These are phyloP conservation scores for Sporothrix brasiliensis DNA, from an alignment of 2,329 filamentous ascomycete genomes.

Conservation along the genomic window DNA sequence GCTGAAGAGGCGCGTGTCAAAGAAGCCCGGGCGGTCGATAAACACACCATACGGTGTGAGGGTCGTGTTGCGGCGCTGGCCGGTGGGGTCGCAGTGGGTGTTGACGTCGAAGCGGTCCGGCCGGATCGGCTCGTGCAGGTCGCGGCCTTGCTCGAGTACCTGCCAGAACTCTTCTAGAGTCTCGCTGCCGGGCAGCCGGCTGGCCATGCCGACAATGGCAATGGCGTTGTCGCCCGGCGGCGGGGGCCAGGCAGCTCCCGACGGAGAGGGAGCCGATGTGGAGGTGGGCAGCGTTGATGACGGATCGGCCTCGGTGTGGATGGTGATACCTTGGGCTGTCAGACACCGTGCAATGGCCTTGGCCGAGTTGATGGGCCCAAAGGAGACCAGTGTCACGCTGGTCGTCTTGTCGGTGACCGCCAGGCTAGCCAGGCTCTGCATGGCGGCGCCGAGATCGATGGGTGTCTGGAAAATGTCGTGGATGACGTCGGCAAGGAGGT, in stretches of 20 bases:
- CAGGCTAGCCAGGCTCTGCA: not conserved
- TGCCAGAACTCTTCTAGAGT: conserved; percentile 75
- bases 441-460: not conserved
- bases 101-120: conserved; percentile 72
- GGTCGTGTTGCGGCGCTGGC: conserved; percentile 74
- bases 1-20: conserved; percentile 84
- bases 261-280: not conserved
- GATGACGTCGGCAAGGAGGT: not conserved
- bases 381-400: not conserved
- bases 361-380: conserved; percentile 8
- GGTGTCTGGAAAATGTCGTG: conserved; percentile 20
- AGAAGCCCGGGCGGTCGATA: conserved; percentile 73
- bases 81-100: conserved; percentile 70
- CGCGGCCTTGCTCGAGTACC: conserved; percentile 72
- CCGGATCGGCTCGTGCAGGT: conserved; percentile 70
- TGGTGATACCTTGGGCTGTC: not conserved
- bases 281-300: not conserved
- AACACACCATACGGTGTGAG: conserved; percentile 76
- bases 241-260: conserved; percentile 54
- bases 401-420: not conserved
- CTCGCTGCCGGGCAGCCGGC: conserved; percentile 75
- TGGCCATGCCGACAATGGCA: conserved; percentile 82
- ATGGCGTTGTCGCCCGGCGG: conserved; percentile 48
- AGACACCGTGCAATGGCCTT: conserved; percentile 5
- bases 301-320: not conserved